These are phyloP conservation scores for Tylopilus sp. DNA, from an alignment of 1,284 basidiomycete genomes.

Conservation along the genomic window DNA sequence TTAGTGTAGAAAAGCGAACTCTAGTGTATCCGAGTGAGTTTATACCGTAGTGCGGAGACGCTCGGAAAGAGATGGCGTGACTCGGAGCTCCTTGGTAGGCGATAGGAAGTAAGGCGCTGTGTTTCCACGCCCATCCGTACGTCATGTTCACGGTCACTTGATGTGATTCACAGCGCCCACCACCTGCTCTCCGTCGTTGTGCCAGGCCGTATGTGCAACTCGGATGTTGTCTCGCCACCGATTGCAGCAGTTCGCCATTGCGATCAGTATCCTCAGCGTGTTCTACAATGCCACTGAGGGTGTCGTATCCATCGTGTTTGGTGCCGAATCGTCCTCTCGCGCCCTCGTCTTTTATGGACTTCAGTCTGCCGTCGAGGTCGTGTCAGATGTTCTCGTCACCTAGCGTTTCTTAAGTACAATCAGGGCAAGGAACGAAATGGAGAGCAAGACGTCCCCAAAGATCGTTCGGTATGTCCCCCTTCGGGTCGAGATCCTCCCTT, in stretches of 20 bases:
- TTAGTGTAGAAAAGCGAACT: neutral
- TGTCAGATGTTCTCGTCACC: conserved; percentile 48
- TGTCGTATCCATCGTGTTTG: conserved; percentile 54
- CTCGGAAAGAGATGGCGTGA: conserved; percentile 18
- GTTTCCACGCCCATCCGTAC: no score
- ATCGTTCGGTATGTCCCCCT: conserved; percentile 39
- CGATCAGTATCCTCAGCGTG: conserved; percentile 45
- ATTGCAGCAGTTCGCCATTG: conserved; percentile 47
- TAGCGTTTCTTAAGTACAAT: conserved; percentile 54
- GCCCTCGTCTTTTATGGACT: conserved; percentile 65
- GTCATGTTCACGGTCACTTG: no score
- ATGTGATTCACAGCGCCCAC: no score
- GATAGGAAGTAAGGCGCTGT: no score
- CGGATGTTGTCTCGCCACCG: neutral
- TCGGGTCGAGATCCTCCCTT: neutral
- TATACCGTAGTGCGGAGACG: conserved; percentile 15
- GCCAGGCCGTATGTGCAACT: no score
- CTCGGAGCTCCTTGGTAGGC: conserved; percentile 1
- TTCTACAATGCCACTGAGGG: conserved; percentile 47
- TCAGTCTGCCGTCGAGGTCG: conserved; percentile 60
- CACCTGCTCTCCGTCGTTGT: no score
- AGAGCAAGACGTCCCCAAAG: conserved; percentile 22
- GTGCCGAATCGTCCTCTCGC: conserved; percentile 55
- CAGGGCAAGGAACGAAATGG: conserved; percentile 47
- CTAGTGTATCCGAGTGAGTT: conserved; percentile 15